Conservation (phyloP, 352 stramenopile genomes). For the Peronosclerospora sorghi region DNA sequence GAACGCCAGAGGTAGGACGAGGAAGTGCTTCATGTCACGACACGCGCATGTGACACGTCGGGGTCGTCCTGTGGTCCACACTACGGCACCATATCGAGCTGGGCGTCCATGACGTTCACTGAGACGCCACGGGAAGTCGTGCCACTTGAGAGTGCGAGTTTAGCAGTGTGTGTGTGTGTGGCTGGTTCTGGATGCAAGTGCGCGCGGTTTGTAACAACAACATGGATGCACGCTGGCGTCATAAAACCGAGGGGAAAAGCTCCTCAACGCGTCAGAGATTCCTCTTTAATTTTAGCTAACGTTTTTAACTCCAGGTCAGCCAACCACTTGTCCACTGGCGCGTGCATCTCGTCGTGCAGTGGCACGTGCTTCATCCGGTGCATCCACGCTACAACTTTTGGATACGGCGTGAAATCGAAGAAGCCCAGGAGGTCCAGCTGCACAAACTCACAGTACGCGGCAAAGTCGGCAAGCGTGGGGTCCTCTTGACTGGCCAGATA, state of each 20-base stretch:
- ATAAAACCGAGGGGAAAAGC: too few species aligned
- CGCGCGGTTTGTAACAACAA: constrained; percentile 31
- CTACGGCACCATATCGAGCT: too few species aligned
- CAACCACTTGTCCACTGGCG: too few species aligned
- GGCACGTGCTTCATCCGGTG: background rate
- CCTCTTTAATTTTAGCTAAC: too few species aligned
- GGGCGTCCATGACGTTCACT: constrained; percentile 20
- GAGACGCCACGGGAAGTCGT: constrained; percentile 25
- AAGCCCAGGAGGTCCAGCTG: constrained; percentile 28
- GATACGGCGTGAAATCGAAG: constrained; percentile 27
- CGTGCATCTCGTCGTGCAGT: too few species aligned
- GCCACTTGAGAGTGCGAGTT: constrained; percentile 28
- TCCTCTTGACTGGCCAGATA: constrained; percentile 17
- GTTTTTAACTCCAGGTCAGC: too few species aligned
- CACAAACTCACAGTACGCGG: constrained; percentile 27
- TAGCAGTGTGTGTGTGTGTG: constrained; percentile 54
- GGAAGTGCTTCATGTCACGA: too few species aligned
- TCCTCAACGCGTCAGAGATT: too few species aligned
- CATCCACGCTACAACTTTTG: constrained; percentile 7
- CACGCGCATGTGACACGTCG: background rate
- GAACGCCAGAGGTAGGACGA: too few species aligned
- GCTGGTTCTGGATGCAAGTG: constrained; percentile 77
- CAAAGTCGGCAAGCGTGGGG: constrained; percentile 24
- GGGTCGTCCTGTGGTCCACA: too few species aligned
- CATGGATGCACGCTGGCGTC: constrained; percentile 57